phyloP scores from a whole-genome alignment of 2,329 filamentous ascomycete genomes.

The Phaeosphaeriaceae sp. region DNA sequence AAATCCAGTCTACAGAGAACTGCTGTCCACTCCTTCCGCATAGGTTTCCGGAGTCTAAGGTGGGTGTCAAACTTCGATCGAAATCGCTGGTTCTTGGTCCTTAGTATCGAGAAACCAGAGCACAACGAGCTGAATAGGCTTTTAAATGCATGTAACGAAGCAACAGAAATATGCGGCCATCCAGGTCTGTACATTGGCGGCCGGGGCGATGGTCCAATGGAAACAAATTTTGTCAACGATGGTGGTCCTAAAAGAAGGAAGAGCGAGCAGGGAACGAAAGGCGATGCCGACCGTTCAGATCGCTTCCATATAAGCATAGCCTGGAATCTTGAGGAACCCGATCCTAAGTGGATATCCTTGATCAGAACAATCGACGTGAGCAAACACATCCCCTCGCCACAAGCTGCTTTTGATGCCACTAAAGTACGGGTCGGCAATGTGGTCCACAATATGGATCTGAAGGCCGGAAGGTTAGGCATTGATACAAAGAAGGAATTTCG shows the following conservation, averaged over 20 bases:
- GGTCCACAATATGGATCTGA: conserved; percentile 42
- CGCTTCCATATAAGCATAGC: conserved; percentile 90
- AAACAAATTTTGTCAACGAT: conserved; percentile 17
- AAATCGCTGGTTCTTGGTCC: conserved; percentile 82
- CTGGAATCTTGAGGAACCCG: conserved; percentile 64
- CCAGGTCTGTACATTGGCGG: conserved; percentile 69
- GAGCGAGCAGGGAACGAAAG: conserved; percentile 9
- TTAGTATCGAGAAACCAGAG: conserved; percentile 60
- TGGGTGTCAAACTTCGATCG: conserved; percentile 72
- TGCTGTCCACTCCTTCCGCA: conserved; percentile 59
- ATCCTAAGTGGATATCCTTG: conserved; percentile 30
- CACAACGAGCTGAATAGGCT: conserved; percentile 56
- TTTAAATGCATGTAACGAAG: conserved; percentile 69
- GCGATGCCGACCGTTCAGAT: conserved; percentile 52
- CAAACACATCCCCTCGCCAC: conserved; percentile 25
- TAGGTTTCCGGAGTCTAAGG: conserved; percentile 56
- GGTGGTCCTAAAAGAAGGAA: conserved; percentile 20
- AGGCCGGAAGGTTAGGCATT: conserved; percentile 19
- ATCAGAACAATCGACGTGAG: conserved; percentile 30
- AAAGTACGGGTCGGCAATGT: conserved; percentile 58
- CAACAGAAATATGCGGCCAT: conserved; percentile 67
- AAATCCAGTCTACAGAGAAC: conserved; percentile 49
- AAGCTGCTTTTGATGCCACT: conserved; percentile 47
- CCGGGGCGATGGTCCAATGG: conserved; percentile 38
- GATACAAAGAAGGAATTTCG: neutral